phyloP scores from a whole-genome alignment of 768 basidiomycete species.

The Boletus tomentosulus region DNA sequence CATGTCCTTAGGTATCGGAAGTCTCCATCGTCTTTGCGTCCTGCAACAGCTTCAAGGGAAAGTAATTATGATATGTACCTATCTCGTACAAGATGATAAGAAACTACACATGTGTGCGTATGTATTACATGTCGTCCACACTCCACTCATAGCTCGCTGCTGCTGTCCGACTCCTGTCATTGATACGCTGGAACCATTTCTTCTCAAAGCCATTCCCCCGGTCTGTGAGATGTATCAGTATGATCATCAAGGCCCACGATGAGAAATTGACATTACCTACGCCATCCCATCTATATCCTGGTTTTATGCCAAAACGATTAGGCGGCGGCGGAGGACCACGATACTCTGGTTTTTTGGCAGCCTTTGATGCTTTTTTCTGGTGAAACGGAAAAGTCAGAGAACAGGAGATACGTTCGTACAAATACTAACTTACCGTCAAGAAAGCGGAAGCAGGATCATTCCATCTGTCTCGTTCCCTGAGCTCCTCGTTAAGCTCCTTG shows the following conservation, averaged over 20 bases:
- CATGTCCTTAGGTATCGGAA: not conserved
- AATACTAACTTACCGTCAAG: constrained; percentile 59
- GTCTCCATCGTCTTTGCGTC: not conserved
- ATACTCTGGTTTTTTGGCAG: constrained; percentile 80
- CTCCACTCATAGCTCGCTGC: constrained; percentile 82
- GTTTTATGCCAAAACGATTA: constrained; percentile 92
- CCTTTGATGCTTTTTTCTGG: constrained; percentile 73
- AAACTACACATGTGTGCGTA: not conserved
- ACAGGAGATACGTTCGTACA: not conserved
- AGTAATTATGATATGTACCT: not conserved
- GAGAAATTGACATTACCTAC: constrained; percentile 59
- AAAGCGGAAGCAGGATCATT: constrained; percentile 98
- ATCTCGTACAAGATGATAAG: not conserved
- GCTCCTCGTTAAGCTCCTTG: constrained; percentile 76
- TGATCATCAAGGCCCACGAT: not conserved
- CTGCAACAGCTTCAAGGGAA: not conserved
- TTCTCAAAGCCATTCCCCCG: constrained; percentile 93
- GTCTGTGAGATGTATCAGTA: constrained; percentile 44
- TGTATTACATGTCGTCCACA: constrained; percentile 83
- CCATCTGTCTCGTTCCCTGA: constrained; percentile 81
- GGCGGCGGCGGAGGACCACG: constrained; percentile 84
- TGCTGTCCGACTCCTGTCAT: constrained; percentile 65
- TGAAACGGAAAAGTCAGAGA: constrained; percentile 6
- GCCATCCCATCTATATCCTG: constrained; percentile 98
- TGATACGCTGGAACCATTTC: constrained; percentile 81